Evolutionary conservation across 352 stramenopile genomes (phyloP).

Genomic region (Pythium utonaiense): DNA sequence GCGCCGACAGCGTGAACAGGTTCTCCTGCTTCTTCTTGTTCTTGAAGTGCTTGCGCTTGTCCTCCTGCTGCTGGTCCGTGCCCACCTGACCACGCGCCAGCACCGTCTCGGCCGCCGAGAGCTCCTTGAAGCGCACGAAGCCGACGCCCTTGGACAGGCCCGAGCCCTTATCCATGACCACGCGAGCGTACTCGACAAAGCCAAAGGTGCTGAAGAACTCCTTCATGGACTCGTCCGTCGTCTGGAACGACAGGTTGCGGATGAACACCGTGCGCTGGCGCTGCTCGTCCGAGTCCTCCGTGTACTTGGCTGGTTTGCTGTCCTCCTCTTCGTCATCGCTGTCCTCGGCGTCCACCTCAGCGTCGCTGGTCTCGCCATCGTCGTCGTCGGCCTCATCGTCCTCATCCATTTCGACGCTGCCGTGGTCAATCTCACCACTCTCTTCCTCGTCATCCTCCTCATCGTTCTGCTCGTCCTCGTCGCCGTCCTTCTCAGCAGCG

Average conservation of each 20-base stretch:
- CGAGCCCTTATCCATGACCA: constrained; percentile 79
- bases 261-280: constrained; percentile 80
- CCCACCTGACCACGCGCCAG: constrained; percentile 48
- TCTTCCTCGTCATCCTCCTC: constrained; percentile 34
- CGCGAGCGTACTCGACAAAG: constrained; percentile 71
- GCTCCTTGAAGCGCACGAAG: constrained; percentile 78
- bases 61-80: constrained; percentile 34
- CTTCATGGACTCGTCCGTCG: constrained; percentile 60
- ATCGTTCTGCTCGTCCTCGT: constrained; percentile 31
- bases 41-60: constrained; percentile 52
- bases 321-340: constrained; percentile 33
- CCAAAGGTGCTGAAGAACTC: constrained; percentile 76
- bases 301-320: constrained; percentile 19
- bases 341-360: constrained; percentile 23
- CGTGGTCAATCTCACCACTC: constrained; percentile 46
- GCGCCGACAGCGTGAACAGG: constrained; percentile 55
- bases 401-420: constrained; percentile 7
- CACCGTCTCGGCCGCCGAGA: constrained; percentile 48
- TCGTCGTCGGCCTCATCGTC: constrained; percentile 32
- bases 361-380: constrained; percentile 25
- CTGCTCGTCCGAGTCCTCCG: constrained; percentile 72
- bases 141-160: constrained; percentile 77
- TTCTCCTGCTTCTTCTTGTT: constrained; percentile 59
- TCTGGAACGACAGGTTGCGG: constrained; percentile 85
- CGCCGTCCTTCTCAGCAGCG: constrained; percentile 38